Evolutionary conservation across 805 yeast species (phyloP).

Genomic region (Candida sakaeoensis): DNA sequence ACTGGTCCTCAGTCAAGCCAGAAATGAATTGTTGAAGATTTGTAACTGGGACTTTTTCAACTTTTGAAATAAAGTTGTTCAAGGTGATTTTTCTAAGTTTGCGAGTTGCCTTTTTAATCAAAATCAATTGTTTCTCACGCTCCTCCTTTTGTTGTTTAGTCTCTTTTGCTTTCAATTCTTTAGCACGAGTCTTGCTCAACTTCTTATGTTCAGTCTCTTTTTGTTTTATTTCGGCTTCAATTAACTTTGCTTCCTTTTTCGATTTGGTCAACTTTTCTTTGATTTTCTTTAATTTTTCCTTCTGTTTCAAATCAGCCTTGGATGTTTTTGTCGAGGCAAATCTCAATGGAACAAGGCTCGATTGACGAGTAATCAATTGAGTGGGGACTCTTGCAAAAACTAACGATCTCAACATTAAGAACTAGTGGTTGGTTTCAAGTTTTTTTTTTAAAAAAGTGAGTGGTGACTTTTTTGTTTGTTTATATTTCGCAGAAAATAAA

Average conservation of each 20-base stretch:
- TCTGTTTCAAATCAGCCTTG: slow-evolving; percentile 11
- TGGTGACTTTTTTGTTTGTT: not conserved
- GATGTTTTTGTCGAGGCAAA: not conserved
- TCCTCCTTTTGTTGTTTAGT: slow-evolving; percentile 10
- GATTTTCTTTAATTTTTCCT: slow-evolving; percentile 8
- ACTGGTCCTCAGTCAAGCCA: slow-evolving; percentile 24
- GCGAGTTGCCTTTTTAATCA: slow-evolving; percentile 20
- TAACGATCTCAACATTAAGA: slow-evolving; percentile 4
- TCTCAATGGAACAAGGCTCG: not conserved
- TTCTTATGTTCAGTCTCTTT: slow-evolving; percentile 15
- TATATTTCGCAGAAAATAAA: not conserved
- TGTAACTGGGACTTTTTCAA: slow-evolving; percentile 12
- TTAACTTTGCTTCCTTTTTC: not conserved
- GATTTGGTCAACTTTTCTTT: not conserved
- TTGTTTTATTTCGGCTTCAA: slow-evolving; percentile 13
- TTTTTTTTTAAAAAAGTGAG: too few relatives aligned
- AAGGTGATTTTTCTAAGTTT: slow-evolving; percentile 15
- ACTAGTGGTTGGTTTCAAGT: too few relatives aligned
- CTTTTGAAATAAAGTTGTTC: slow-evolving; percentile 6
- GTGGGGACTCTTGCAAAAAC: not conserved
- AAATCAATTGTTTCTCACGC: slow-evolving; percentile 14
- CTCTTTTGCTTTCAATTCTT: slow-evolving; percentile 10
- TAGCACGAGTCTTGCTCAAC: slow-evolving; percentile 7
- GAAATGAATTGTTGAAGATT: slow-evolving; percentile 23
- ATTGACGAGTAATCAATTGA: not conserved